These are phyloP conservation scores for Myriosclerotinia curreyana DNA, from an alignment of 2,329 filamentous ascomycete genomes.

Conservation along the genomic window DNA sequence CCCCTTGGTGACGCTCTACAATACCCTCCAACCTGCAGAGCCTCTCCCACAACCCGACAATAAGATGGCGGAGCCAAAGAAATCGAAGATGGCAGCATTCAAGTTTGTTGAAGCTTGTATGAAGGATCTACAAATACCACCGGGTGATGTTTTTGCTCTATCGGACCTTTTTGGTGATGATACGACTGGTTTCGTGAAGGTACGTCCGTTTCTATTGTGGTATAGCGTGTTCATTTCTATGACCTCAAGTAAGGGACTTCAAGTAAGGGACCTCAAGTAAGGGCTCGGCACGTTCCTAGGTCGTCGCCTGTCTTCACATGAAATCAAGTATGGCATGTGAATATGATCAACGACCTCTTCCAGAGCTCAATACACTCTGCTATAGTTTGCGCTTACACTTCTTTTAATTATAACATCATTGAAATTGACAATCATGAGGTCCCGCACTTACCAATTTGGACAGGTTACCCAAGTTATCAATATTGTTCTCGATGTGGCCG, in stretches of 20 bases:
- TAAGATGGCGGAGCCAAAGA: constrained; percentile 64
- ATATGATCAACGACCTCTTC: no score
- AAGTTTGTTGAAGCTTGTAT: constrained; percentile 90
- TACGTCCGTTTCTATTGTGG: constrained; percentile 40
- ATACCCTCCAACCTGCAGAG: constrained; percentile 69
- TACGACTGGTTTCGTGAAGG: constrained; percentile 96
- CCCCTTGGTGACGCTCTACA: constrained; percentile 85
- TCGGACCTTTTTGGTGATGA: constrained; percentile 89
- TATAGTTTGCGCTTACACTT: not conserved
- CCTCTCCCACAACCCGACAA: constrained; percentile 64
- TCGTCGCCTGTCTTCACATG: not conserved
- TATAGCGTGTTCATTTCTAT: not conserved
- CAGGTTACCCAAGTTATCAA: constrained; percentile 90
- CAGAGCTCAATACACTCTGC: not conserved
- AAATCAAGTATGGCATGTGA: not conserved
- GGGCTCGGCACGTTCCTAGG: not conserved
- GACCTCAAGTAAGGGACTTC: not conserved
- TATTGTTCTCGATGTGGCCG: constrained; percentile 81
- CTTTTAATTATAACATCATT: not conserved
- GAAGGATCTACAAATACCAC: constrained; percentile 70
- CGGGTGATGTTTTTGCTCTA: constrained; percentile 86
- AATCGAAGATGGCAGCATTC: constrained; percentile 83
- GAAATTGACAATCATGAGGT: not conserved
- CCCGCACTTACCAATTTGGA: constrained; percentile 14
- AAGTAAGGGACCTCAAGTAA: not conserved